A percentile compares a stretch with the other conserved stretches of the same genome.
Conservation (phyloP, 2,329 filamentous ascomycete species). For the Neopestalotiopsis sp. region DNA sequence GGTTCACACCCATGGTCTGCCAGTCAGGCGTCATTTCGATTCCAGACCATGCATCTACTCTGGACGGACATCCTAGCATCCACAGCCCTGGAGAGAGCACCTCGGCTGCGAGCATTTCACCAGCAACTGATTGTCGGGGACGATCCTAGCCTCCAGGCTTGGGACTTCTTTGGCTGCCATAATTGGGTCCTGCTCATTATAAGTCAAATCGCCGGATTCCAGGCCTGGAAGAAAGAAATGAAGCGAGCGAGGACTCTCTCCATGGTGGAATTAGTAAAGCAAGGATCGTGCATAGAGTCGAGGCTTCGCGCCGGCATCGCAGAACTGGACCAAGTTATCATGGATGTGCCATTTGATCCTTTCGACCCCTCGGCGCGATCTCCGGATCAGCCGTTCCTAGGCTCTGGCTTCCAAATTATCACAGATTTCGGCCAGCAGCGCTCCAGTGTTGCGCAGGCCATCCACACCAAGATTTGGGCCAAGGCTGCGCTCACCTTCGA, state of each 20-base stretch:
- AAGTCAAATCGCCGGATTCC: constrained; percentile 57
- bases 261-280: constrained; percentile 33
- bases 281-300: constrained; percentile 25
- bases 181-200: constrained; percentile 64
- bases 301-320: constrained; percentile 24
- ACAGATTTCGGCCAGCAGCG: constrained; percentile 18
- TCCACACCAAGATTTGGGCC: constrained; percentile 35
- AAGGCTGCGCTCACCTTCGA: constrained; percentile 33
- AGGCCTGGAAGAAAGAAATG: constrained; percentile 60
- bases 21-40: constrained; percentile 53
- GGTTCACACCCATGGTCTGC: constrained; percentile 46
- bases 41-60: constrained; percentile 52
- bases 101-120: constrained; percentile 50
- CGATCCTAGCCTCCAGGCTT: constrained; percentile 46
- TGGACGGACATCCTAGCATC: constrained; percentile 57
- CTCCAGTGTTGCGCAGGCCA: constrained; percentile 22
- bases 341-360: constrained; percentile 19
- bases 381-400: constrained; percentile 24
- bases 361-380: constrained; percentile 23
- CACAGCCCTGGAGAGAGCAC: constrained; percentile 49
- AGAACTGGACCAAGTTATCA: constrained; percentile 16
- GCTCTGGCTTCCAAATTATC: constrained; percentile 23
- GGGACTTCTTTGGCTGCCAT: constrained; percentile 59
- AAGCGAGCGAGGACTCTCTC: constrained; percentile 50
- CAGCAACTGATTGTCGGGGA: constrained; percentile 41